Base-by-base conservation (phyloP, 495 filamentous ascomycete genomes). In the Darksidea phi region DNA sequence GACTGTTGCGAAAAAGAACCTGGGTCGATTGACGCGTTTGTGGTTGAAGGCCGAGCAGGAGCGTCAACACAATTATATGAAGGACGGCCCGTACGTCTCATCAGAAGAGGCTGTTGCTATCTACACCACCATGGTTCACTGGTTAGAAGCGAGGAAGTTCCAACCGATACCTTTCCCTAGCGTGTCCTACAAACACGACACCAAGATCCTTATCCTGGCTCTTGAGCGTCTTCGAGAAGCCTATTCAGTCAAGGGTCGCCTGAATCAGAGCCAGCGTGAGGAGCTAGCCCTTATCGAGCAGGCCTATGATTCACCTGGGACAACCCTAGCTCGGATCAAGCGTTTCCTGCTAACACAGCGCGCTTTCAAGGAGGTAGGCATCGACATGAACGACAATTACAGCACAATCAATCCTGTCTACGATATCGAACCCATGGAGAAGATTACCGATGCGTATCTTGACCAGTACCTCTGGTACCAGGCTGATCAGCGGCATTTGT, bases 351-450 rank as follows among this genome's bases (percentile, higher is more conserved):
- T 99, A 49, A 99, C 95, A 0, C 92, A 97, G 72, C 84, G 95
- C 70, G 95, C 95, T 1, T 99, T 99, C 79, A 99, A 99, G 77
- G 95, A 99, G 74, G 95, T 99, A 37, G 93, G 94, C 46, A 97
- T 99, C 57, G 95, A 99, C 69, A 99, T 99, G 95, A 99, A 99
- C 72, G 95, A 99, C 76, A 99, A 99, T 68, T 99, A 99, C 73
- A 96, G 87, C 77, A 90, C 88, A 32, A 99, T 97, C 79, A 99
- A 97, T 68, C 95, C 95, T 3, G 95, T 99, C 25, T 99, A 97
- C 68, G 95, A 99, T 70, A 92, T 99, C 67, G 95, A 99, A 74
- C 95, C 95, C 1, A 96, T 99, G 50, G 95, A 99, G 77, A 99
- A 99, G 80, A 99, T 99, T 66, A 99, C 94, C 46, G 95, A 99